These are phyloP conservation scores for Solanum clarkiae DNA, from an alignment of 257 asterid genomes.

Conservation along the genomic window DNA sequence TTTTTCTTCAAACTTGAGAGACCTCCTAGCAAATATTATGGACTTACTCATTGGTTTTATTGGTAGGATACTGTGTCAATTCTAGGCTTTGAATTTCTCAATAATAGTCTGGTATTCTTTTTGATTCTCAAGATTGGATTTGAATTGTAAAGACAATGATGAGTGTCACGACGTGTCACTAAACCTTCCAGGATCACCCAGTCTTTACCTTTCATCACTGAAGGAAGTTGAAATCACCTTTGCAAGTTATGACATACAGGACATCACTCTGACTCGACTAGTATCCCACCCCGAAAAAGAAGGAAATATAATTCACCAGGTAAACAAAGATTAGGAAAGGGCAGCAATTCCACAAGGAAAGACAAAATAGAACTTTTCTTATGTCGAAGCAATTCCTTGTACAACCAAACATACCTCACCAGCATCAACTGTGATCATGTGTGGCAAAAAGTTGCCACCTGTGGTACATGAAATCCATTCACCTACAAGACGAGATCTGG, in stretches of 20 bases:
- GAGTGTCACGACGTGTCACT: not conserved
- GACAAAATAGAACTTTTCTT: not conserved
- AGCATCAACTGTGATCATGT: slow-evolving; percentile 41
- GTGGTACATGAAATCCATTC: slow-evolving; percentile 49
- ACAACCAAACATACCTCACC: slow-evolving; percentile 49
- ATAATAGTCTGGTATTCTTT: not conserved
- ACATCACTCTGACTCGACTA: not conserved
- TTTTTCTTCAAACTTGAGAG: not conserved
- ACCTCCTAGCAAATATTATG: not conserved
- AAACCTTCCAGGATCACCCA: not conserved
- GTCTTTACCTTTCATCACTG: not conserved
- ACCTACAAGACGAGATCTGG: slow-evolving; percentile 22
- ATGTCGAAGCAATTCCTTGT: not conserved
- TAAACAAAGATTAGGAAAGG: not conserved
- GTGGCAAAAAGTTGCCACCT: slow-evolving; percentile 63
- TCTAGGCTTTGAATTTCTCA: not conserved
- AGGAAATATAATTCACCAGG: not conserved
- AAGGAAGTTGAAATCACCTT: not conserved
- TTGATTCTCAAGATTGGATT: not conserved
- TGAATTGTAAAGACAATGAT: not conserved
- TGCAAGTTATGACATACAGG: not conserved
- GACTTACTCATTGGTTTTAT: not conserved
- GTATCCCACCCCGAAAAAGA: not conserved
- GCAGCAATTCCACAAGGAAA: not conserved
- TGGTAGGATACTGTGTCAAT: not conserved